Conservation (phyloP, 73 alveolate genomes). For the Paraurostyla sp. region DNA sequence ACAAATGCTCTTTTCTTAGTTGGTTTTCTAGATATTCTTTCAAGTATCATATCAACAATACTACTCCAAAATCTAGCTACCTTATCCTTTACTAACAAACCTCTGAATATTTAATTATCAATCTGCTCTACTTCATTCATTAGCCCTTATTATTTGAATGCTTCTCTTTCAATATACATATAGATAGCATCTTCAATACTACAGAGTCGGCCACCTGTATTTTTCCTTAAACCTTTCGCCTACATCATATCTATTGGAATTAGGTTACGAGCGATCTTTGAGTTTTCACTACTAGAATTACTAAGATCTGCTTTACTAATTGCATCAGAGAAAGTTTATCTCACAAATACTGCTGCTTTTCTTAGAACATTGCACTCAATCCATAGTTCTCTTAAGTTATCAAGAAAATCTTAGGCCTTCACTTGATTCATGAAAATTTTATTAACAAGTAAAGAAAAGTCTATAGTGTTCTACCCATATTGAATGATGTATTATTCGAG, state of each 20-base stretch:
- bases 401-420: slow-evolving; percentile 40
- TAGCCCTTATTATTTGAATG: slow-evolving; percentile 20
- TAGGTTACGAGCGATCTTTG: slow-evolving; percentile 34
- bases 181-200: slow-evolving; percentile 49
- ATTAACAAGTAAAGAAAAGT: not conserved
- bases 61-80: slow-evolving; percentile 51
- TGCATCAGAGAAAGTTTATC: slow-evolving; percentile 45
- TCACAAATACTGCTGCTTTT: slow-evolving; percentile 59
- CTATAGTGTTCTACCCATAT: not conserved
- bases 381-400: slow-evolving; percentile 39
- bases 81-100: slow-evolving; percentile 23
- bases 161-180: slow-evolving; percentile 61
- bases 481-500: slow-evolving; percentile 15
- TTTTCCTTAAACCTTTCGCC: slow-evolving; percentile 53
- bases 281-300: not conserved
- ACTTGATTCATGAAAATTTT: not conserved
- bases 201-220: slow-evolving; percentile 11
- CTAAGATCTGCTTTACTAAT: slow-evolving; percentile 22
- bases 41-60: slow-evolving; percentile 17
- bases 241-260: slow-evolving; percentile 58
- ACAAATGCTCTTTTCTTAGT: slow-evolving; percentile 38
- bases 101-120: slow-evolving; percentile 42
- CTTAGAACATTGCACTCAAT: slow-evolving; percentile 56
- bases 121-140: not conserved
- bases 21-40: slow-evolving; percentile 33